Evolutionary conservation across 2,329 filamentous ascomycete species (phyloP).

Genomic region (Pseudocercospora macadamiae): DNA sequence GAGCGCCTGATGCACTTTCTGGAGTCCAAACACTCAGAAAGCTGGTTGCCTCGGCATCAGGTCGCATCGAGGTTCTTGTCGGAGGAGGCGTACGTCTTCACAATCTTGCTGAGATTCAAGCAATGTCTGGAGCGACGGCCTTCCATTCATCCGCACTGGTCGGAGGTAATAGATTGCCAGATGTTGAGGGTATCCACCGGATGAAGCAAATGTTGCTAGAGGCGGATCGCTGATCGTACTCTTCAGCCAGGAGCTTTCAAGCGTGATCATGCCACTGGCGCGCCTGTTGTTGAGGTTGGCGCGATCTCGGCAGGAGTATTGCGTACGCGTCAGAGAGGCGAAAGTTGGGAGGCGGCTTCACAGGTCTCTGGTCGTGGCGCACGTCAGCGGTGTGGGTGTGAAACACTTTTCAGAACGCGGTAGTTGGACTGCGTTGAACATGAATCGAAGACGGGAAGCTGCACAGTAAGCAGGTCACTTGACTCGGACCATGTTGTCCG

Average conservation of each 20-base stretch:
- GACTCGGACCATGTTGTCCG: neutral
- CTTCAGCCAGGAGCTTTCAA: no score
- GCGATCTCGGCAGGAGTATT: no score
- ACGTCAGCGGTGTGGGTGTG: no score
- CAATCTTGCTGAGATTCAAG: conserved; percentile 44
- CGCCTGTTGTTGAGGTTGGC: no score
- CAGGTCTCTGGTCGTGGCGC: no score
- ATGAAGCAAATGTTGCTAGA: conserved; percentile 17
- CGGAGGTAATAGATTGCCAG: conserved; percentile 9
- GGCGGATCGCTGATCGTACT: conserved; percentile 3
- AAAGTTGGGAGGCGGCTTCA: no score
- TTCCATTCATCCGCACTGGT: conserved; percentile 31
- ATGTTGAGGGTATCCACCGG: conserved; percentile 18
- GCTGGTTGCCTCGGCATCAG: conserved; percentile 36
- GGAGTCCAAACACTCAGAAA: conserved; percentile 40
- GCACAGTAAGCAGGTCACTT: neutral
- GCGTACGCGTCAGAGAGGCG: no score
- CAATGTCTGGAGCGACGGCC: conserved; percentile 15
- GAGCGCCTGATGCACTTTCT: conserved; percentile 39
- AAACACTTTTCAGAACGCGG: no score
- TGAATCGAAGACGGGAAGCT: no score
- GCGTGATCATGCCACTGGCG: no score
- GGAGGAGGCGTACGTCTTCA: conserved; percentile 55
- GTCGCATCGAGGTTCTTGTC: conserved; percentile 49
- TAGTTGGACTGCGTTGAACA: no score